Evolutionary conservation across 225 moss, liverwort and hornwort species (phyloP).

Genomic region (Anthoceros angustus): DNA sequence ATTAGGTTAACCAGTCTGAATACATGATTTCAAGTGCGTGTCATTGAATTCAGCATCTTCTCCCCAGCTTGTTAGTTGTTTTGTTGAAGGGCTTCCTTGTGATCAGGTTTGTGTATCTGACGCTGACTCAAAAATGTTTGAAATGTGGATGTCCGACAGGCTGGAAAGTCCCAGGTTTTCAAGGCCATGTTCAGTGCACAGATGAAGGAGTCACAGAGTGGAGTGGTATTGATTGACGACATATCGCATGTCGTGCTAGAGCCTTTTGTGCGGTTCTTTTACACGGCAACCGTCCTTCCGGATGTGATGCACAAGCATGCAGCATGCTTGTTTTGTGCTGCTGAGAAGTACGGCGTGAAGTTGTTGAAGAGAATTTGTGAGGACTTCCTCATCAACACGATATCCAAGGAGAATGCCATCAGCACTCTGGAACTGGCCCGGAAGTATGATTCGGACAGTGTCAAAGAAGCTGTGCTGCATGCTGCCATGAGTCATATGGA

Average conservation of each 20-base stretch:
- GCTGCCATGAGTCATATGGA: neutral
- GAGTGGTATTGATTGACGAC: neutral
- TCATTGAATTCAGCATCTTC: neutral
- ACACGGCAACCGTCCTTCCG: neutral
- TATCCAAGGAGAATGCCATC: neutral
- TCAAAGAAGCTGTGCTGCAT: constrained; percentile 1
- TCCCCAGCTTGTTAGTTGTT: too few species aligned
- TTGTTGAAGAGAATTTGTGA: neutral
- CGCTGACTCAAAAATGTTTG: too few species aligned
- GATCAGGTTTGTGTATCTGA: too few species aligned
- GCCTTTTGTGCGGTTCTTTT: neutral
- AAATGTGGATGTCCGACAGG: neutral
- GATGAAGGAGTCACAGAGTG: constrained; percentile 1
- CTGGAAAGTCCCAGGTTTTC: neutral
- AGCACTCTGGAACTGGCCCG: neutral
- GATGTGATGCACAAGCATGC: constrained; percentile 4
- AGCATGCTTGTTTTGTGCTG: constrained; percentile 4
- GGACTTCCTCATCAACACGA: constrained; percentile 2
- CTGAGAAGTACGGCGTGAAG: neutral
- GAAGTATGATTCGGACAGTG: constrained; percentile 3
- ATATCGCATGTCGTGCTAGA: neutral
- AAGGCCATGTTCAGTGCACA: constrained; percentile 1
- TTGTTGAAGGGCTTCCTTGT: too few species aligned
- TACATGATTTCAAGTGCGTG: neutral
- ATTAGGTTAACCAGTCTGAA: neutral